Base-by-base conservation (phyloP, 768 basidiomycete species). In the Russula earlei region DNA sequence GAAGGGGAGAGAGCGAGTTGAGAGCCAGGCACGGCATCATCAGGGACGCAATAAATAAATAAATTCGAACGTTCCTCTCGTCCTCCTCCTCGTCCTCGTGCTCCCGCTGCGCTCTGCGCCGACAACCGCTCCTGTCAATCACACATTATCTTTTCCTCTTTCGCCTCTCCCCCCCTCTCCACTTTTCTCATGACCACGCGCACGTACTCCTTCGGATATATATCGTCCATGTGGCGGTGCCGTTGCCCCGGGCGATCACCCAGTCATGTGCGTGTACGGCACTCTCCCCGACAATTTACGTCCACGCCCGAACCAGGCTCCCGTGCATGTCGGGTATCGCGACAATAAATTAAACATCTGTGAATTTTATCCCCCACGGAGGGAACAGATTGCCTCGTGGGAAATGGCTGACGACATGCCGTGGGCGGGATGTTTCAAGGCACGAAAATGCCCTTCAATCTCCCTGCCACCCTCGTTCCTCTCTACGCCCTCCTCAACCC, bases 401-500 rank as follows among this genome's bases (percentile, higher is more conserved):
- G 33, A 9, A n/a, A 25, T 14, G 31, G 20, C 27, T 15, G 3
- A 37, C 37, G 17, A 36, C 4, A 6, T 36, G 40, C n/a, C n/a
- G n/a, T n/a, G n/a, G n/a, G 11, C 8, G 20, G 19, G 19, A 43
- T 27, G 42, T 50, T 50, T 29, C 37, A 50, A 50, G 41, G 40
- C 43, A 44, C 52, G 12, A 5, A 22, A 33, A 88, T 90, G 87
- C 86, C 86, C 2, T 68, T 88, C 64, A 90, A 90, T 67, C 65
- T 89, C 42, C 78, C 87, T 0, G 88, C 85, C 14, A 69, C 84
- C 12, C 71, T 89, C 3, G 85, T 76, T 2, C 81, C 85, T 7
- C 75, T 89, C 51, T 85, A 88, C n/a, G 74, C 87, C 9, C 58
- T 88, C 24, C 65, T 85, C 61, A 78, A 80, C 47, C 85, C 87